Percentiles rank a stretch among this genome's conserved stretches.
These are phyloP conservation scores for Porogramme epimiltina DNA, from an alignment of 1,284 basidiomycete species.

Conservation along the genomic window DNA sequence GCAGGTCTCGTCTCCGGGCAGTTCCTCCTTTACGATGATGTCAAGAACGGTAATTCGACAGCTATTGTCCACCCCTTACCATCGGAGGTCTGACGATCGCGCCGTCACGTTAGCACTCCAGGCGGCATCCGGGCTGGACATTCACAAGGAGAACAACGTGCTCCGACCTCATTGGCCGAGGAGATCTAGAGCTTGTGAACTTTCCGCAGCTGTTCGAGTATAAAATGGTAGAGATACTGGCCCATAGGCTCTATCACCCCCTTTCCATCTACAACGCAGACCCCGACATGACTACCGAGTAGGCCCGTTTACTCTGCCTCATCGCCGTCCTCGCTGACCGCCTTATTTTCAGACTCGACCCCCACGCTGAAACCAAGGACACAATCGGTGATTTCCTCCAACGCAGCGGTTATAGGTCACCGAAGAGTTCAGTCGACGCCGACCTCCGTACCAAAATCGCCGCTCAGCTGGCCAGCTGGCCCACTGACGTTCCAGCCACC, in stretches of 20 bases:
- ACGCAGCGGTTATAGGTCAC: slow-evolving; percentile 1
- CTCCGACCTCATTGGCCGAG: too few species aligned
- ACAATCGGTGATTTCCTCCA: slow-evolving; percentile 3
- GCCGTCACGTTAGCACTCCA: slow-evolving; percentile 49
- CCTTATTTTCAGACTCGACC: too few species aligned
- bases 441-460: slow-evolving; percentile 2
- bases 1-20: slow-evolving; percentile 79
- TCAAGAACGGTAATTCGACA: slow-evolving; percentile 60
- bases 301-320: too few species aligned
- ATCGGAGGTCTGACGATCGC: neutral
- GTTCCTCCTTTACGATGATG: slow-evolving; percentile 76
- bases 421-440: neutral
- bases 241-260: too few species aligned
- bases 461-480: slow-evolving; percentile 3
- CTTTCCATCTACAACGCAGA: too few species aligned
- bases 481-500: neutral
- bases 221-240: too few species aligned
- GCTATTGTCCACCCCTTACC: too few species aligned
- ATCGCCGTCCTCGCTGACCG: too few species aligned
- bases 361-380: neutral
- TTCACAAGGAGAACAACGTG: slow-evolving; percentile 66
- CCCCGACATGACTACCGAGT: too few species aligned
- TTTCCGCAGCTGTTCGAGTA: too few species aligned
- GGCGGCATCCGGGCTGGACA: slow-evolving; percentile 74
- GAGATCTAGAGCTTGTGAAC: too few species aligned